Evolutionary conservation across 2,329 filamentous ascomycete species (phyloP).

Genomic region (Xylariaceae sp.): DNA sequence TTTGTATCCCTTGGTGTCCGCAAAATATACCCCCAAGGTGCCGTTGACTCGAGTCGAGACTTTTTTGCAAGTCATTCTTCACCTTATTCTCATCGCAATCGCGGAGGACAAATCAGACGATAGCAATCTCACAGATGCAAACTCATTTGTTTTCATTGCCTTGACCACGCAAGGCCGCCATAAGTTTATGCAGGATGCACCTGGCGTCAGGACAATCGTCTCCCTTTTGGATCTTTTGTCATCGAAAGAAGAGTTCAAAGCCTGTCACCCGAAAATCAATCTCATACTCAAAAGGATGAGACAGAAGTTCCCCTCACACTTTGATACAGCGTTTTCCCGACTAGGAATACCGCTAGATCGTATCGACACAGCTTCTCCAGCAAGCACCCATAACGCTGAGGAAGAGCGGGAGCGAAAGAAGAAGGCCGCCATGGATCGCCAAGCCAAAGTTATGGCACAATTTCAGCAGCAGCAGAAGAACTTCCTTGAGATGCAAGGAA

Average conservation of each 20-base stretch:
- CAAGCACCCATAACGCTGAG: constrained; percentile 58
- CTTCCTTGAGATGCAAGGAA: constrained; percentile 85
- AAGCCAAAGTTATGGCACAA: constrained; percentile 93
- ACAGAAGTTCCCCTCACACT: constrained; percentile 72
- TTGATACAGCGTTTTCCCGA: constrained; percentile 62
- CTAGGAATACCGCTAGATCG: constrained; percentile 69
- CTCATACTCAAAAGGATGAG: constrained; percentile 81
- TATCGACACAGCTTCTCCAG: constrained; percentile 79
- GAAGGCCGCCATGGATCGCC: constrained; percentile 80
- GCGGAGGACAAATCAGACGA: constrained; percentile 70
- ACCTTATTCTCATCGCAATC: constrained; percentile 80
- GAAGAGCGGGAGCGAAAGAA: constrained; percentile 82
- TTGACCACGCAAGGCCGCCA: constrained; percentile 60
- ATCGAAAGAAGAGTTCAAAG: constrained; percentile 69
- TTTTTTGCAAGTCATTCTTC: constrained; percentile 86
- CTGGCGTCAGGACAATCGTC: constrained; percentile 58
- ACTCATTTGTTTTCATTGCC: constrained; percentile 71
- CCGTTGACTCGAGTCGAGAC: constrained; percentile 81
- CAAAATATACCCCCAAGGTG: constrained; percentile 66
- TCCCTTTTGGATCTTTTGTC: constrained; percentile 60
- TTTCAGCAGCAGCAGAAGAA: constrained; percentile 97
- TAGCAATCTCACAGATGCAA: constrained; percentile 42
- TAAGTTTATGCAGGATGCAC: constrained; percentile 56
- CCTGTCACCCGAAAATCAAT: constrained; percentile 78
- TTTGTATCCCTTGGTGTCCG: constrained; percentile 70